phyloP scores from a whole-genome alignment of 2,329 filamentous ascomycete species.

The Raffaelea arxii region DNA sequence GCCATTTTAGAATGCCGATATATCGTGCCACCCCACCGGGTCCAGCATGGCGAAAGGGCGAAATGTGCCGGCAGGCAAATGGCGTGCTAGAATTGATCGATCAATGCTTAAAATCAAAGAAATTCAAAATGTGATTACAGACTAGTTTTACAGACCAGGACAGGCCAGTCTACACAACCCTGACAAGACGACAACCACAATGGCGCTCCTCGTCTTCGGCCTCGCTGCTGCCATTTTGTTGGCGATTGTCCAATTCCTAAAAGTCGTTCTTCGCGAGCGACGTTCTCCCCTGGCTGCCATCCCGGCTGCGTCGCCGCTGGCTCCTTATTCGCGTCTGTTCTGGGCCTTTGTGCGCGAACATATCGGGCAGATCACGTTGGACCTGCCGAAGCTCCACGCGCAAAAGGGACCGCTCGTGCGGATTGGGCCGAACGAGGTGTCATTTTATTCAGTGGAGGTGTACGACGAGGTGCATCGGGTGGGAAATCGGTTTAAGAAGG shows the following conservation, averaged over 20 bases:
- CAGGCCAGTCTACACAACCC: too few species aligned
- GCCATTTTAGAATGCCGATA: too few species aligned
- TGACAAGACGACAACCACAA: too few species aligned
- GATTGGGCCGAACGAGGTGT: conserved; percentile 8
- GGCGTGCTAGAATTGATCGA: too few species aligned
- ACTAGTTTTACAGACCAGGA: too few species aligned
- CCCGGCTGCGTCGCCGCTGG: conserved; percentile 3
- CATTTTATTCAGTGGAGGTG: conserved; percentile 7
- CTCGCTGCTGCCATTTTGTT: too few species aligned
- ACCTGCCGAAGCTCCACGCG: conserved; percentile 6
- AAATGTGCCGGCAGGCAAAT: too few species aligned
- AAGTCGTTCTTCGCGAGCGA: neutral
- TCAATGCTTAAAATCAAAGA: too few species aligned
- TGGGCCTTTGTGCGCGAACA: conserved; percentile 8
- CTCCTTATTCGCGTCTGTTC: conserved; percentile 3
- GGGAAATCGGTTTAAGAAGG: conserved; percentile 6
- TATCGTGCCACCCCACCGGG: too few species aligned
- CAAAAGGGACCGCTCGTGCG: conserved; percentile 6
- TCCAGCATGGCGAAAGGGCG: too few species aligned
- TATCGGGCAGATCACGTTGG: conserved; percentile 5
- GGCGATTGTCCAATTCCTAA: neutral
- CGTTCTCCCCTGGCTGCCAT: neutral
- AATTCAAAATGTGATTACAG: too few species aligned
- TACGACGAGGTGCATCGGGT: conserved; percentile 7
- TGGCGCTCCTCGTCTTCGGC: too few species aligned